Evolutionary conservation across 1,139 yeast genomes (phyloP).

Genomic region (Hemisphaericaspora xylofermentans): DNA sequence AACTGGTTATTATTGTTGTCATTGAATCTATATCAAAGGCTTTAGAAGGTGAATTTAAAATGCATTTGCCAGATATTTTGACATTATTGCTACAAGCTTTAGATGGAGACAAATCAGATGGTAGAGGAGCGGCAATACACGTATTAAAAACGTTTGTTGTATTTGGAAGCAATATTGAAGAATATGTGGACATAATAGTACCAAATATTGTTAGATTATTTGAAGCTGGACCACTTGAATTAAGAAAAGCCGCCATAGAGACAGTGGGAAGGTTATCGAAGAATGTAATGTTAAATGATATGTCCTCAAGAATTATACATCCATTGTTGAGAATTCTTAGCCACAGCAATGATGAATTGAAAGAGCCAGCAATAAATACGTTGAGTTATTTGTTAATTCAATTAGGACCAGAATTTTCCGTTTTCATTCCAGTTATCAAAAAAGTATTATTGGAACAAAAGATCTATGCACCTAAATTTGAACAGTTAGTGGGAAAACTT

Average conservation of each 20-base stretch:
- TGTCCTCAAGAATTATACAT: constrained; percentile 89
- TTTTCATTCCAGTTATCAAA: constrained; percentile 84
- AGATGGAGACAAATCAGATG: constrained; percentile 71
- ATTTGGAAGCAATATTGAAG: constrained; percentile 86
- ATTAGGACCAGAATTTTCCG: constrained; percentile 80
- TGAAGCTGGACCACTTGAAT: constrained; percentile 60
- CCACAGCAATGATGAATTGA: constrained; percentile 60
- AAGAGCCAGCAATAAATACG: constrained; percentile 70
- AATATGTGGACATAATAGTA: constrained; percentile 78
- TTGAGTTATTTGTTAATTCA: constrained; percentile 76
- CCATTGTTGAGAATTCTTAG: constrained; percentile 74
- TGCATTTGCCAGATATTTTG: constrained; percentile 74
- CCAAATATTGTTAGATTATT: constrained; percentile 83
- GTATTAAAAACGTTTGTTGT: constrained; percentile 86
- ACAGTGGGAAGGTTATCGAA: constrained; percentile 82
- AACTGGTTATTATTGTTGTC: constrained; percentile 74
- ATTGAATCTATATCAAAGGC: constrained; percentile 86
- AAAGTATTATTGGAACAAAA: constrained; percentile 63
- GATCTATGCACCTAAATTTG: constrained; percentile 74
- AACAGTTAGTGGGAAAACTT: constrained; percentile 74
- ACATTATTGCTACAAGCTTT: constrained; percentile 75
- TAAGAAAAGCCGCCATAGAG: constrained; percentile 76
- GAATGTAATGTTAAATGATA: constrained; percentile 72
- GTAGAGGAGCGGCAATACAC: constrained; percentile 65
- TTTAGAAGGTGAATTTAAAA: constrained; percentile 87